Conservation (phyloP, 345 rosid species). For the Salix exigua region DNA sequence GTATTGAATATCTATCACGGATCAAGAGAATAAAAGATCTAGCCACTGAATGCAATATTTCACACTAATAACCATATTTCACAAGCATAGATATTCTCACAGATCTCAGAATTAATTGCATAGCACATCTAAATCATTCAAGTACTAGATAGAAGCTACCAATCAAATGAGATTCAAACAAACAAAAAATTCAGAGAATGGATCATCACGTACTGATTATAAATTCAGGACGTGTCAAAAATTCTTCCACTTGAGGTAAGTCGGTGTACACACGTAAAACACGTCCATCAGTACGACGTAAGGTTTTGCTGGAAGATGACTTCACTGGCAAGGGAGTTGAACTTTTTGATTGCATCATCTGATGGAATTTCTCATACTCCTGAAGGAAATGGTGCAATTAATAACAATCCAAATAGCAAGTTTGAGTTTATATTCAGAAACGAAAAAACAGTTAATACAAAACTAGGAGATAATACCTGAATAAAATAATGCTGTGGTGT, state of each 20-base stretch:
- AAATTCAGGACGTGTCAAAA: constrained; percentile 77
- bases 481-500: constrained; percentile 78
- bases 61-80: not conserved
- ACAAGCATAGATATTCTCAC: not conserved
- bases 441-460: constrained; percentile 4
- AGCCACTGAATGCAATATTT: not conserved
- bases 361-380: constrained; percentile 66
- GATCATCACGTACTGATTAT: constrained; percentile 56
- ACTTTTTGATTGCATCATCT: constrained; percentile 39
- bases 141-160: not conserved
- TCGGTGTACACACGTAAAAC: constrained; percentile 73
- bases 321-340: constrained; percentile 26
- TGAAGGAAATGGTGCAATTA: constrained; percentile 24
- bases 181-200: not conserved
- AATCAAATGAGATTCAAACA: not conserved
- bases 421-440: constrained; percentile 5
- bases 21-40: too few relatives aligned
- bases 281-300: constrained; percentile 42
- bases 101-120: not conserved
- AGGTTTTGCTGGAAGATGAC: constrained; percentile 36
- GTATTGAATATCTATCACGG: not conserved
- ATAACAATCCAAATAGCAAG: constrained; percentile 5
- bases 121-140: not conserved
- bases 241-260: constrained; percentile 83
- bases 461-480: constrained; percentile 37